A percentile compares a stretch with the other conserved stretches of the same genome.
phyloP scores from a whole-genome alignment of 768 basidiomycete genomes.

The Suillus alpinus region DNA sequence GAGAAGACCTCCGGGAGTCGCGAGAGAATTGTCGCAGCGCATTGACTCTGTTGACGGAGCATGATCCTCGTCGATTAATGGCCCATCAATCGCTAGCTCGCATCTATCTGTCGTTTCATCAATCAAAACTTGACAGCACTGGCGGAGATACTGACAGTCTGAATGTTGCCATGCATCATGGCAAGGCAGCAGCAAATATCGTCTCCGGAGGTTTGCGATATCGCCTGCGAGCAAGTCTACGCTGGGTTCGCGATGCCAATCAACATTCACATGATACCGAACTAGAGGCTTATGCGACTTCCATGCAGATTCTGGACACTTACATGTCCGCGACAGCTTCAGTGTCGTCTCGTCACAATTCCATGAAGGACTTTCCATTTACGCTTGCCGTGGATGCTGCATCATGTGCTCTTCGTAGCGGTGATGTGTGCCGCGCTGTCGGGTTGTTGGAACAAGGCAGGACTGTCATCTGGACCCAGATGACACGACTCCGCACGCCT shows the following conservation, averaged over 20 bases:
- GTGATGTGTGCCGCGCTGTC: not conserved
- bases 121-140: not conserved
- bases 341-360: not conserved
- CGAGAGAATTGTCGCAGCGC: not conserved
- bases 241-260: not conserved
- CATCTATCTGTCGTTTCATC: not conserved
- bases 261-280: not conserved
- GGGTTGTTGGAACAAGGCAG: not conserved
- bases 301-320: not conserved
- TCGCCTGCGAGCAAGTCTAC: not conserved
- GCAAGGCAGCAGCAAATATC: not conserved
- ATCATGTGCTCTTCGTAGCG: not conserved
- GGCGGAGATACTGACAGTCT: not conserved
- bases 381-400: not conserved
- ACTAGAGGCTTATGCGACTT: not conserved
- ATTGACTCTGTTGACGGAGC: not conserved
- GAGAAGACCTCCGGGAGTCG: not conserved
- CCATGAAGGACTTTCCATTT: not conserved
- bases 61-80: not conserved
- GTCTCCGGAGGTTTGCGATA: not conserved
- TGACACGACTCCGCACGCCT: not conserved
- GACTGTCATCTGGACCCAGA: not conserved
- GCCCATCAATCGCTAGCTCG: not conserved
- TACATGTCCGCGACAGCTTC: not conserved
- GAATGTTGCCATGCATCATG: not conserved